Percentiles rank a stretch among this genome's conserved stretches.
phyloP scores from a whole-genome alignment of 2,329 filamentous ascomycete species.

The Sarocladiaceae sp. region DNA sequence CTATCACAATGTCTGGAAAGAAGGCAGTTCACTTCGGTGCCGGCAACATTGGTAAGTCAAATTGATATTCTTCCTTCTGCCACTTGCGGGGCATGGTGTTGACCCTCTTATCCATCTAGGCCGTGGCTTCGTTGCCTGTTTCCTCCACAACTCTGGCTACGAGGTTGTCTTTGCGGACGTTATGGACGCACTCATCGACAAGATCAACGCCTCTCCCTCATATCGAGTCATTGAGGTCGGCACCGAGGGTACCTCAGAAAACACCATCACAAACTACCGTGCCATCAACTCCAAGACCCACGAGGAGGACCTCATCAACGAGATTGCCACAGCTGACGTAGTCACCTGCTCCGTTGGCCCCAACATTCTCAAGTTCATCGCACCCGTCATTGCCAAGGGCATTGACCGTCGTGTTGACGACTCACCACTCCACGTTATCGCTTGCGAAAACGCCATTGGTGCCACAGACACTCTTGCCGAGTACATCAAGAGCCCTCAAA shows the following conservation, averaged over 20 bases:
- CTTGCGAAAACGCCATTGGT: conserved; percentile 96
- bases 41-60: conserved; percentile 68
- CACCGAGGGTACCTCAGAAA: conserved; percentile 72
- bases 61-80: background rate
- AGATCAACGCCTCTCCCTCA: conserved; percentile 67
- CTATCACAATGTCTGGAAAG: conserved; percentile 42
- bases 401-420: conserved; percentile 69
- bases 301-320: conserved; percentile 74
- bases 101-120: conserved; percentile 27
- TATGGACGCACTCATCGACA: conserved; percentile 74
- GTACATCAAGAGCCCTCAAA: conserved; percentile 70
- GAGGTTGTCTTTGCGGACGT: conserved; percentile 97
- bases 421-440: conserved; percentile 82
- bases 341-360: conserved; percentile 97
- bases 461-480: conserved; percentile 84
- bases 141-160: conserved; percentile 91
- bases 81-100: conserved; percentile 11
- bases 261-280: conserved; percentile 89
- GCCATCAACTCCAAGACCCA: conserved; percentile 93
- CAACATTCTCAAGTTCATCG: conserved; percentile 94
- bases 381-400: conserved; percentile 90
- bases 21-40: conserved; percentile 83
- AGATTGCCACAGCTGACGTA: conserved; percentile 82
- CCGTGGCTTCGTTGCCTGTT: conserved; percentile 83
- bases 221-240: conserved; percentile 96